Evolutionary conservation across 352 stramenopile species (phyloP), one percentile per base, ranked within the genome.

Genomic region (Phytophthora colocasiae): DNA sequence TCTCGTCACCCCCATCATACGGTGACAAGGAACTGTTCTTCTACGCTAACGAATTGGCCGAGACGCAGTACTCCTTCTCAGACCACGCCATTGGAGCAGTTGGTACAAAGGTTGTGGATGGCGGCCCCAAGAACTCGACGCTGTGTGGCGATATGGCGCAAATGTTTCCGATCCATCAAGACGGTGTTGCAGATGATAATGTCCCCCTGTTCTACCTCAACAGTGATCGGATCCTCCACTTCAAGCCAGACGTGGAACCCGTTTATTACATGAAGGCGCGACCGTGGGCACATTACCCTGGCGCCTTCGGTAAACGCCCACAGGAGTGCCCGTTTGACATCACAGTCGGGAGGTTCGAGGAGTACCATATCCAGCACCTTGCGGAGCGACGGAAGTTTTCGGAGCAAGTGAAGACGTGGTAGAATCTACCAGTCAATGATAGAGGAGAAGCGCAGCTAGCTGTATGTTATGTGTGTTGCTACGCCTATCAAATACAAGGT

Each of bases 121-220:
- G 67, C 1, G 65, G 69, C 8, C 56, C 62, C 15, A 66, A 77
- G 27, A 73, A 80, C 15, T 69, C 55, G 11, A 70, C 68, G 6
- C n/a, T 89, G 3, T 89, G 80, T 39, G 80, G 80, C 41, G 73
- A 89, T 34, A 67, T 72, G 47, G 63, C 84, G 27, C 80, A 89
- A 32, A 77, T 76, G 39, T 83, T 78, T 48, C 80, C 78, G n/a
- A 66, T 78, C 29, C 57, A 70, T 15, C 53, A 45, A n/a, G 48
- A 68, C 6, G 58, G 26, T 9, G 63, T 67, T 11, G 49, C 58
- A 12, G 66, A 58, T 39, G 64, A 72, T 32, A 51, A 77, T 15
- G 55, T 76, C 0, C 58, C 65, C 11, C 43, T 75, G 32, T 71
- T 86, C 10, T 89, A 85, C 62, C 72, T 86, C 41, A 86, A 84